These are phyloP conservation scores for Stachybotrys elegans DNA, from an alignment of 2,329 filamentous ascomycete genomes.

Conservation along the genomic window DNA sequence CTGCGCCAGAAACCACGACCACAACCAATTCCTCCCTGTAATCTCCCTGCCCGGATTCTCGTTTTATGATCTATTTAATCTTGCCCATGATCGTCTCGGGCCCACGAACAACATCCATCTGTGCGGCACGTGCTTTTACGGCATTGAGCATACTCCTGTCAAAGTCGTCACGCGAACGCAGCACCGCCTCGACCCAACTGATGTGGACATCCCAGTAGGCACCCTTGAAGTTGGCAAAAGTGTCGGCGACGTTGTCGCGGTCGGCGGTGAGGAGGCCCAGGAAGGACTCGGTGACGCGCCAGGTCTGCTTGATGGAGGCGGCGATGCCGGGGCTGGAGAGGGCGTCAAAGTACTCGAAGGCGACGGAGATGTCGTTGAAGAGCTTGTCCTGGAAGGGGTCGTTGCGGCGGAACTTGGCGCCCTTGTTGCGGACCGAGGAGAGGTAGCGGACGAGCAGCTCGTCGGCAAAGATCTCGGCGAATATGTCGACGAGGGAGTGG, in stretches of 20 bases:
- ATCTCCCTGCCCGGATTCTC: too few relatives aligned
- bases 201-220: slow-evolving; percentile 93
- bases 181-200: slow-evolving; percentile 89
- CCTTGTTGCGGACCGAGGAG: slow-evolving; percentile 78
- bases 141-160: slow-evolving; percentile 83
- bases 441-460: slow-evolving; percentile 86
- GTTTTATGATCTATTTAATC: slow-evolving; percentile 69
- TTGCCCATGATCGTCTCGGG: slow-evolving; percentile 92
- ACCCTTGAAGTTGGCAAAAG: slow-evolving; percentile 78
- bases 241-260: slow-evolving; percentile 64
- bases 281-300: slow-evolving; percentile 85
- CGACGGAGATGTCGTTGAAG: slow-evolving; percentile 84
- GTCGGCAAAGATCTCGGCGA: slow-evolving; percentile 89
- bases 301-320: slow-evolving; percentile 78
- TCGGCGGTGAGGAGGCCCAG: slow-evolving; percentile 74
- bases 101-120: slow-evolving; percentile 74
- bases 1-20: too few relatives aligned
- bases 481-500: slow-evolving; percentile 81
- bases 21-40: too few relatives aligned
- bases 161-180: slow-evolving; percentile 86
- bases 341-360: slow-evolving; percentile 80
- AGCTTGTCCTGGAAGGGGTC: slow-evolving; percentile 92
- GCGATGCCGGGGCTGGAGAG: slow-evolving; percentile 66
- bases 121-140: slow-evolving; percentile 84
- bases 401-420: slow-evolving; percentile 77